Evolutionary conservation across 1,139 yeast species (phyloP), one percentile per base, ranked within the genome.

Genomic region (Blastobotrys capitulatus): DNA sequence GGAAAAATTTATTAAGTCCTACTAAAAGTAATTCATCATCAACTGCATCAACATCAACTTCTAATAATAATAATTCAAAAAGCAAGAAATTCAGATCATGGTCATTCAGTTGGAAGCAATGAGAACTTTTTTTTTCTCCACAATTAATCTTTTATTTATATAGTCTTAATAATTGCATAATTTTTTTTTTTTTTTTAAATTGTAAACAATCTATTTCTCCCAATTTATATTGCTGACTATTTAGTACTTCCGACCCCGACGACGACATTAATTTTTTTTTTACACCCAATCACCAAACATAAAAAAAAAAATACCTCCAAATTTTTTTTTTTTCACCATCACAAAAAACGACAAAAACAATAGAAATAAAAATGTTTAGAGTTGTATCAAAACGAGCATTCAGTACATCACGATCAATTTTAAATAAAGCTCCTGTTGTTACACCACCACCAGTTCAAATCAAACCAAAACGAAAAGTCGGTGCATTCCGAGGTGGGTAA

Each of bases 401-500:
- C 20, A 31, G 38, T 26, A 42, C 44, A 18, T 32, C 44, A n/a
- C 44, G 44, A 2, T 7, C 42, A 25, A 32, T 39, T 16, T 19
- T 39, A 32, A 27, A 39, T 15, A 18, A 26, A 16, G 38, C 38
- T 35, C 15, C 39, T 40, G 29, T 48, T 42, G 50, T 56, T 12
- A 22, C 18, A 19, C 48, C 29, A 36, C 8, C 13, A 26, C 25
- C 25, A 22, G 25, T 7, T 22, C 25, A 4, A 20, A 18, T 25
- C 45, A 46, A 36, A 46, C 51, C 38, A 25, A 57, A 54, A 49
- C 59, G 61, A 32, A 60, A 57, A 43, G 59, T 61, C 39, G 65
- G 66, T 18, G 66, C 66, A 2, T 62, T 62, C 55, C 60, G 66
- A 42, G 66, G 66, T 42, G 66, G 66, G 66, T 62, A 54, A 47